A percentile compares a stretch with the other conserved stretches of the same genome.
Evolutionary conservation across 73 alveolate species (phyloP).

Genomic region (Blepharisma stoltei): DNA sequence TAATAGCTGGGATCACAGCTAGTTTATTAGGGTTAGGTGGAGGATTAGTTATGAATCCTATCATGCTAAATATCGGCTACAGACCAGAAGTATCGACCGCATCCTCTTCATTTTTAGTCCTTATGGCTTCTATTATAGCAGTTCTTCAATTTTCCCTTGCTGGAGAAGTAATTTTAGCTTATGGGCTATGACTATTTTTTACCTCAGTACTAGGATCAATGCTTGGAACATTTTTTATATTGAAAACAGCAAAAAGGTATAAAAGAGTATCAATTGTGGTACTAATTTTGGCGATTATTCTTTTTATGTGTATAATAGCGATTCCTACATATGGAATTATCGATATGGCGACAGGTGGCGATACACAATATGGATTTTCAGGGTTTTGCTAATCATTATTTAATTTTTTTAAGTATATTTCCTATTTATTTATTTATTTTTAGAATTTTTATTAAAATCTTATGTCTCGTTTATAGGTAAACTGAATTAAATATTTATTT

Average conservation of each 20-base stretch:
- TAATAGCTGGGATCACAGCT: conserved; percentile 50
- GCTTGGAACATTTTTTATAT: neutral
- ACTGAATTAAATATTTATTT: no score
- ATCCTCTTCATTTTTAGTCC: conserved; percentile 70
- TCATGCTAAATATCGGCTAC: conserved; percentile 65
- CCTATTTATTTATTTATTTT: no score
- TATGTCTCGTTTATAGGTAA: no score
- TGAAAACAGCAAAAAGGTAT: neutral
- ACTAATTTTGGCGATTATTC: neutral
- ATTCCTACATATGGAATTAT: conserved; percentile 14
- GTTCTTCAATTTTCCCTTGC: conserved; percentile 29
- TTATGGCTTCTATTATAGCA: conserved; percentile 55
- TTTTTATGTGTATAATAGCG: neutral
- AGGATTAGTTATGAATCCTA: conserved; percentile 80
- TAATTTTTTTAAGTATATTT: no score
- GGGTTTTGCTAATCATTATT: no score
- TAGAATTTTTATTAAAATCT: no score
- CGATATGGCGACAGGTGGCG: neutral
- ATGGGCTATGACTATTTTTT: neutral
- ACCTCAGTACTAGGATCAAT: neutral
- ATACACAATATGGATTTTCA: no score
- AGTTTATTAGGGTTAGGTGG: conserved; percentile 86
- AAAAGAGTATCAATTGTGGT: conserved; percentile 1
- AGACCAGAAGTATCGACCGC: conserved; percentile 78
- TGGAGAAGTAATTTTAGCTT: neutral